phyloP scores from a whole-genome alignment of 306 rosid genomes.

The Sindora glabra region DNA sequence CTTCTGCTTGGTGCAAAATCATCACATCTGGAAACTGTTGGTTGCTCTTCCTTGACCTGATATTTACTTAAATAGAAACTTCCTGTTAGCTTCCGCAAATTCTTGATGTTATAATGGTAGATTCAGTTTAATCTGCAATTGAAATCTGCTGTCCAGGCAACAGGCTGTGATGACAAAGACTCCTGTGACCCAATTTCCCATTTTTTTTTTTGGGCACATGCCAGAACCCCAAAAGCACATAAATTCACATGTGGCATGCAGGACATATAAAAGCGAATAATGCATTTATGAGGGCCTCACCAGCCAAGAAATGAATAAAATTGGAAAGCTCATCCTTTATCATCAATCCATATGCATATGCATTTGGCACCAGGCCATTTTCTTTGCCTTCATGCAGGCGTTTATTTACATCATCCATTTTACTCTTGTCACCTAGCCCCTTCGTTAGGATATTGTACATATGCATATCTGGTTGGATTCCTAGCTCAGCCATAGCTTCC shows the following conservation, averaged over 20 bases:
- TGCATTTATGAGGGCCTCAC: neutral
- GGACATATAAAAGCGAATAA: neutral
- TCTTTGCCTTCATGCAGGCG: slow-evolving; percentile 45
- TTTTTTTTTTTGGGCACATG: neutral
- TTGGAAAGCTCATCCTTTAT: slow-evolving; percentile 5
- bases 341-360: slow-evolving; percentile 55
- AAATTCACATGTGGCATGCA: neutral
- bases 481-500: slow-evolving; percentile 47
- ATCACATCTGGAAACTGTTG: too few species aligned
- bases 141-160: neutral
- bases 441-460: slow-evolving; percentile 56
- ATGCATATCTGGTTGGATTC: slow-evolving; percentile 48
- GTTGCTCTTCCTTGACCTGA: too few species aligned
- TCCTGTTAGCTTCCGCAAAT: slow-evolving; percentile 19
- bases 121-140: neutral
- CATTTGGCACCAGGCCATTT: slow-evolving; percentile 46
- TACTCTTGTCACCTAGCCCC: slow-evolving; percentile 50
- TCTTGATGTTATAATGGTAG: neutral
- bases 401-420: slow-evolving; percentile 40
- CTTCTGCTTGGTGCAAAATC: too few species aligned
- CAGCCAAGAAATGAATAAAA: neutral
- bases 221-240: neutral
- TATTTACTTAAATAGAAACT: too few species aligned
- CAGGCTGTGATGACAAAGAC: slow-evolving; percentile 2
- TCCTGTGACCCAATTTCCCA: neutral